Base-by-base conservation (phyloP, 192 early-diverging fungal genomes). In the Umbelopsis vinacea region DNA sequence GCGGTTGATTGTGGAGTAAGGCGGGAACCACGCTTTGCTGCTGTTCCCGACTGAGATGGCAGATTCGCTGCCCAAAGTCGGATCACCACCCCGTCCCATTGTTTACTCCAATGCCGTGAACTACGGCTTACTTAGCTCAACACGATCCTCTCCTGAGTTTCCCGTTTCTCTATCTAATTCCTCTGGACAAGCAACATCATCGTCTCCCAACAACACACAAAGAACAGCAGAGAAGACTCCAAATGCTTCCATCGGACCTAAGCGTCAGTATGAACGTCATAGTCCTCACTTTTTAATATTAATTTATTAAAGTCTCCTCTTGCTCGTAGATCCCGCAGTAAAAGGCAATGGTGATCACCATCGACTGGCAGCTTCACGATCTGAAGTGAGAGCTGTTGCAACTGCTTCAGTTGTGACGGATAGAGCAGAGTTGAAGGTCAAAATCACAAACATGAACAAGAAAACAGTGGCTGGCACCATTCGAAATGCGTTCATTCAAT, bases 401-500 rank as follows among this genome's bases (percentile, higher is more conserved):
- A 33, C 26, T 3, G 26, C 57, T 12, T 29, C 29, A 63, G 33
- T 6, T 11, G 29, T 12, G n/a, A n/a, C 33, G 26, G 33, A 63
- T 0, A 29, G 57, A 63, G 35, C 26, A 14, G 57, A 63, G 15
- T 5, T 63, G 14, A 63, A 37, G 33, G 35, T 63, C 29, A 63
- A 63, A 37, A 63, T 63, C 0, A 35, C 33, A 37, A 63, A 63
- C 33, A 38, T 63, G 29, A 63, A 17, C 57, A 63, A 63, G 33
- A 63, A 63, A 17, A 63, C 57, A 17, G 26, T 63, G 33, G 57
- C 57, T 29, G 57, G 57, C 3, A 63, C 57, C 2, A 63, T 63
- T 26, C 26, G 57, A 11, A 63, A 63, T 63, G 57, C 29, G 11
- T 63, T 63, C 33, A 38, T 63, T 26, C 57, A 29, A 23, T 75